Evolutionary conservation across 495 filamentous ascomycete genomes (phyloP).

Genomic region (Xylaria sp.): DNA sequence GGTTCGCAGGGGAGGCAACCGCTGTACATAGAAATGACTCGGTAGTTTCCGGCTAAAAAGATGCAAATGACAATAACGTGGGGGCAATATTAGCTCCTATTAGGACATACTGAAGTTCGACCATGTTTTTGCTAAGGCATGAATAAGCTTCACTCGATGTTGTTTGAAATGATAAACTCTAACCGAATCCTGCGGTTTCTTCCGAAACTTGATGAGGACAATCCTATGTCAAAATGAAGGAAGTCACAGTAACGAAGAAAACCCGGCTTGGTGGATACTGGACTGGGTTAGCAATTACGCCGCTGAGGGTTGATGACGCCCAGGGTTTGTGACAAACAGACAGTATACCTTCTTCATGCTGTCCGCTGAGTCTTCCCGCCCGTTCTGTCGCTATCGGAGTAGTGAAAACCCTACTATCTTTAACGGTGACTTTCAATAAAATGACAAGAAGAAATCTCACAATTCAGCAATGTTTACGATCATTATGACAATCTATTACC

Average conservation of each 20-base stretch:
- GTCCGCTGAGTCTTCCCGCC: background rate
- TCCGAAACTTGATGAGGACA: background rate
- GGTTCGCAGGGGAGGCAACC: too few species aligned
- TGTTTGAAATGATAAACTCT: background rate
- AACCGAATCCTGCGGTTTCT: background rate
- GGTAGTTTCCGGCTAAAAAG: background rate
- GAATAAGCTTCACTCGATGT: background rate
- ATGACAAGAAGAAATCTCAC: background rate
- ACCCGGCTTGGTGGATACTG: background rate
- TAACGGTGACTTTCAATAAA: background rate
- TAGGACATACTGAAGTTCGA: background rate
- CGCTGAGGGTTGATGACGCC: background rate
- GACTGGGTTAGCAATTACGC: background rate
- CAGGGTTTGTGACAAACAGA: background rate
- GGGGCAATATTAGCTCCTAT: background rate
- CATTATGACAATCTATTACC: too few species aligned
- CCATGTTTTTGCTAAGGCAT: background rate
- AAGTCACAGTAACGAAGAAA: background rate
- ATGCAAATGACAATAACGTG: background rate
- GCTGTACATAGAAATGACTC: too few species aligned
- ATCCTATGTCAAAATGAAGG: background rate
- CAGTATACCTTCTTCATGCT: background rate
- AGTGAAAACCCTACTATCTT: background rate
- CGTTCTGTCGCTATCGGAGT: background rate
- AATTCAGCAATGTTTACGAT: background rate